These are phyloP conservation scores for Pichia deserticola DNA, from an alignment of 805 yeast genomes.

Conservation along the genomic window DNA sequence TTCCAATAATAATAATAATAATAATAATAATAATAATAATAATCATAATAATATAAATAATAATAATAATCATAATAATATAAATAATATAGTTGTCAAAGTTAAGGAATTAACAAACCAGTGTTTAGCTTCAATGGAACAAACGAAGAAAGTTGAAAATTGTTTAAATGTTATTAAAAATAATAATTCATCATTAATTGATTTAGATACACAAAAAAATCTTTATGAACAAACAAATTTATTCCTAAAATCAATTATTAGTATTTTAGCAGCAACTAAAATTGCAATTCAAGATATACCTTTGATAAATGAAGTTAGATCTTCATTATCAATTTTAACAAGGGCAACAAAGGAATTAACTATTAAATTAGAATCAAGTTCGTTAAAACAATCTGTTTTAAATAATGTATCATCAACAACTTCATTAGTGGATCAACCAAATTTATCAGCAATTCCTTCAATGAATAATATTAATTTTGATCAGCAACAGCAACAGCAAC, in stretches of 20 bases:
- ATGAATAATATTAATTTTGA: slow-evolving; percentile 24
- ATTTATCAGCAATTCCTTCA: slow-evolving; percentile 31
- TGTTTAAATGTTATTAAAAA: slow-evolving; percentile 45
- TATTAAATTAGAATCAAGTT: slow-evolving; percentile 65
- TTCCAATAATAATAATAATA: background rate
- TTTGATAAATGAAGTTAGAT: slow-evolving; percentile 67
- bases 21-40: slow-evolving; percentile 21
- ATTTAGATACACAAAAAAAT: slow-evolving; percentile 46
- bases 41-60: background rate
- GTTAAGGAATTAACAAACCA: slow-evolving; percentile 72
- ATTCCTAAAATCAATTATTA: slow-evolving; percentile 75
- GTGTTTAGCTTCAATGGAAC: slow-evolving; percentile 76
- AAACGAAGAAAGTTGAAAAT: slow-evolving; percentile 56
- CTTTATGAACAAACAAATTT: slow-evolving; percentile 84
- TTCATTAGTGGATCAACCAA: slow-evolving; percentile 26
- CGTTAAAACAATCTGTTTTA: slow-evolving; percentile 31
- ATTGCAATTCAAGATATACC: slow-evolving; percentile 77
- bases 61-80: background rate
- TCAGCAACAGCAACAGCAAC: slow-evolving; percentile 11
- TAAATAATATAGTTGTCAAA: slow-evolving; percentile 43
- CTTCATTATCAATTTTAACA: slow-evolving; percentile 73
- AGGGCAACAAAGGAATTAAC: slow-evolving; percentile 90
- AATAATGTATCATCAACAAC: slow-evolving; percentile 15
- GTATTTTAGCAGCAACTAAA: slow-evolving; percentile 77
- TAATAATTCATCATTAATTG: slow-evolving; percentile 2